phyloP scores from a whole-genome alignment of 768 basidiomycete genomes.

The Sporobolomyces roseus region DNA sequence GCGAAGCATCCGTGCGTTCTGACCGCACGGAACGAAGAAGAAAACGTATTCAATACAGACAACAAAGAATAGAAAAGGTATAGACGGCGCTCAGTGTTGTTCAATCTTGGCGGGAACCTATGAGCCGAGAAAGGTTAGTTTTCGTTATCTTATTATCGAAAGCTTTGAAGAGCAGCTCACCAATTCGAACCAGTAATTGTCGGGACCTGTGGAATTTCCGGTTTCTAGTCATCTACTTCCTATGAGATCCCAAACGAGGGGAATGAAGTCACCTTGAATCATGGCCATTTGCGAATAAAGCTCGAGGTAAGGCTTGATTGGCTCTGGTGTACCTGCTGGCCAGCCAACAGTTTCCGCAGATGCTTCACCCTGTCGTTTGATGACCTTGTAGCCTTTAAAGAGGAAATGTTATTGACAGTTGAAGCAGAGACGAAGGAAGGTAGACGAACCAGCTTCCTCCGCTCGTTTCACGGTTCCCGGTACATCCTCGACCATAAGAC shows the following conservation, averaged over 20 bases:
- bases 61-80: too few relatives aligned
- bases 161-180: not conserved
- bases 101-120: conserved; percentile 14
- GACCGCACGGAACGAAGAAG: too few relatives aligned
- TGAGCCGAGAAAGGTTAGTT: not conserved
- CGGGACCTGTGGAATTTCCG: not conserved
- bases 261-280: conserved; percentile 7
- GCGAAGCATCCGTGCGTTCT: too few relatives aligned
- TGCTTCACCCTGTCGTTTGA: conserved; percentile 32
- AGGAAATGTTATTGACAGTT: not conserved
- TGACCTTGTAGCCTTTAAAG: conserved; percentile 24
- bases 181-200: conserved; percentile 14
- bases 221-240: not conserved
- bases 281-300: conserved; percentile 36
- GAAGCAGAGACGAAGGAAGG: not conserved
- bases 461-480: conserved; percentile 29
- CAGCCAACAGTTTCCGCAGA: conserved; percentile 34
- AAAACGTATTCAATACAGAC: too few relatives aligned
- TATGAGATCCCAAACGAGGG: not conserved
- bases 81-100: conserved; percentile 6
- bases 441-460: conserved; percentile 10
- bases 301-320: conserved; percentile 33
- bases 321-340: conserved; percentile 32
- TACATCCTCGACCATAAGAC: conserved; percentile 36
- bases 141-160: too few relatives aligned